Evolutionary conservation across 768 basidiomycete species (phyloP).

Genomic region (Zangia roseola): DNA sequence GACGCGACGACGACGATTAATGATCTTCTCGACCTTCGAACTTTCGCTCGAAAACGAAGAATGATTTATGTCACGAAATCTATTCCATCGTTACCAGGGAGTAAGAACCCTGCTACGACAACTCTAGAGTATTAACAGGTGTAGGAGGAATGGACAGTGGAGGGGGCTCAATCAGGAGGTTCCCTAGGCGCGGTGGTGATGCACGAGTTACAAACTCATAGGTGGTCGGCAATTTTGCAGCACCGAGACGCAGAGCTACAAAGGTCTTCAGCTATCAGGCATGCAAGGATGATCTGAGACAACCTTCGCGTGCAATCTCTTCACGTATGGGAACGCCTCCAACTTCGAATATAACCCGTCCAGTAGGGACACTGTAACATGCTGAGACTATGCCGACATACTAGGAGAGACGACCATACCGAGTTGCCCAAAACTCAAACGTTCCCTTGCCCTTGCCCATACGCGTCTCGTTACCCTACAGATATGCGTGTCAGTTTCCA

Average conservation of each 20-base stretch:
- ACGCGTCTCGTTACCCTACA: conserved; percentile 93
- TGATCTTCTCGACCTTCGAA: no score
- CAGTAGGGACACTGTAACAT: conserved; percentile 68
- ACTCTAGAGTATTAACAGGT: conserved; percentile 14
- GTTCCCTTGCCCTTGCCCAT: conserved; percentile 99
- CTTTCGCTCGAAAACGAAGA: no score
- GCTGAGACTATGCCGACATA: background rate
- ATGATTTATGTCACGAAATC: background rate
- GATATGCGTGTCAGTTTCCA: conserved; percentile 1
- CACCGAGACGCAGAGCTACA: conserved; percentile 83
- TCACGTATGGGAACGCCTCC: conserved; percentile 88
- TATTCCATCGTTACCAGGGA: conserved; percentile 3
- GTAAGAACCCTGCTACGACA: conserved; percentile 5
- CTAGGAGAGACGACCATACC: conserved; percentile 45
- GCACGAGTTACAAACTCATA: conserved; percentile 81
- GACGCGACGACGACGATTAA: no score
- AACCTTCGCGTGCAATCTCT: conserved; percentile 89
- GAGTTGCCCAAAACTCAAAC: conserved; percentile 96
- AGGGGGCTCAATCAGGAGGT: conserved; percentile 50
- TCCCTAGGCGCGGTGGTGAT: conserved; percentile 74
- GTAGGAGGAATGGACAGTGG: conserved; percentile 6
- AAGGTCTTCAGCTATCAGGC: conserved; percentile 2
- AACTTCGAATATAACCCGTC: conserved; percentile 92
- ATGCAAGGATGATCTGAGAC: background rate
- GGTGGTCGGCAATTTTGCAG: conserved; percentile 79